These are phyloP conservation scores for Pythium sukuiense DNA, from an alignment of 352 stramenopile genomes.

Conservation along the genomic window DNA sequence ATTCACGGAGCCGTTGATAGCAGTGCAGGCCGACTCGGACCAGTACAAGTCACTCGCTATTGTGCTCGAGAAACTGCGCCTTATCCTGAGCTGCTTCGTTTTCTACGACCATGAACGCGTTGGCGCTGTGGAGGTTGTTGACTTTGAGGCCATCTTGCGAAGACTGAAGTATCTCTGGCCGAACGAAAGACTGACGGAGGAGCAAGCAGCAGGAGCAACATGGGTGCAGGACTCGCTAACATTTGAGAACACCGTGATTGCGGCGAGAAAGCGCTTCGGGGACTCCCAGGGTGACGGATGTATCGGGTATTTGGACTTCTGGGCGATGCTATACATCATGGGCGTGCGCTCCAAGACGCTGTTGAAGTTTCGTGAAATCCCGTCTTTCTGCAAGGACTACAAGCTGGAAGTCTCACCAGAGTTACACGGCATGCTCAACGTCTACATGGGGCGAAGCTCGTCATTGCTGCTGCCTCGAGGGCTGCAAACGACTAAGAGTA, in stretches of 20 bases:
- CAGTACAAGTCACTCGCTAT: constrained; percentile 4
- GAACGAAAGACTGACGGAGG: constrained; percentile 40
- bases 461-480: constrained; percentile 55
- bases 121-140: constrained; percentile 40
- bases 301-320: constrained; percentile 84
- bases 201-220: constrained; percentile 33
- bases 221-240: constrained; percentile 35
- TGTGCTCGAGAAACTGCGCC: constrained; percentile 50
- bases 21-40: background rate
- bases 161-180: constrained; percentile 69
- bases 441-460: constrained; percentile 65
- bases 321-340: constrained; percentile 81
- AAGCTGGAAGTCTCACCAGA: constrained; percentile 67
- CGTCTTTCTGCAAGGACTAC: constrained; percentile 73
- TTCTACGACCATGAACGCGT: constrained; percentile 70
- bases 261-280: constrained; percentile 44
- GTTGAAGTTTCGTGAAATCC: constrained; percentile 67
- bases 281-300: constrained; percentile 58
- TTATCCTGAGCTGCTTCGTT: constrained; percentile 71
- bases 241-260: constrained; percentile 57
- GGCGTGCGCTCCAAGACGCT: constrained; percentile 50
- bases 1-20: constrained; percentile 39
- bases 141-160: constrained; percentile 56
- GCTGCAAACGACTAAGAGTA: constrained; percentile 48
- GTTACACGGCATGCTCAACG: constrained; percentile 41